phyloP scores from a whole-genome alignment of 2,329 filamentous ascomycete species.

The Cordyceps cateniannulata region DNA sequence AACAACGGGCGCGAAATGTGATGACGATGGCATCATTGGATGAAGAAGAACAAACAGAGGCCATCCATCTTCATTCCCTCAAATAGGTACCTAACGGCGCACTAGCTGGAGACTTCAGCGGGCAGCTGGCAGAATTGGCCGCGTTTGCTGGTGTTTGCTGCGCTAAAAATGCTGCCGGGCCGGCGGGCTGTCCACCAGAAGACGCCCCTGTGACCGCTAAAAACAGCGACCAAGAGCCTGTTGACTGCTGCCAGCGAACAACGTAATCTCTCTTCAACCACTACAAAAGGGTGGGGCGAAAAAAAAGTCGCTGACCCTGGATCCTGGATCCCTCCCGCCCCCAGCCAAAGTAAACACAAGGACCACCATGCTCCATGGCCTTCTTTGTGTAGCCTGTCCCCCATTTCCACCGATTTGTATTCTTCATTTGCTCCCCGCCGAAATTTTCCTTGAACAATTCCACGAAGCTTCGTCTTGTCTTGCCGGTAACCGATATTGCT shows the following conservation, averaged over 20 bases:
- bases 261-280: neutral
- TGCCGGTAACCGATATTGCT: neutral
- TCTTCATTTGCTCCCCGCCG: neutral
- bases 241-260: neutral
- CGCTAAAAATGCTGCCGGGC: neutral
- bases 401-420: neutral
- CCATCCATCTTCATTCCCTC: neutral
- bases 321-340: neutral
- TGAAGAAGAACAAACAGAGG: neutral
- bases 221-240: neutral
- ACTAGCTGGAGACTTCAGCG: neutral
- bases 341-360: constrained; percentile 12
- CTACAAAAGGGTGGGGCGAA: neutral
- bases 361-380: neutral
- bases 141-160: neutral
- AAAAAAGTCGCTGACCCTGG: constrained; percentile 12
- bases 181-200: neutral
- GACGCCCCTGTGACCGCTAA: neutral
- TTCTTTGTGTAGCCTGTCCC: neutral
- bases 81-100: no score
- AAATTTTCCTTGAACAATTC: neutral
- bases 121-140: neutral
- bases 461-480: neutral
- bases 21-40: neutral
- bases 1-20: neutral